Conservation (phyloP, 208 protist species). For the Polymyxa betae region DNA sequence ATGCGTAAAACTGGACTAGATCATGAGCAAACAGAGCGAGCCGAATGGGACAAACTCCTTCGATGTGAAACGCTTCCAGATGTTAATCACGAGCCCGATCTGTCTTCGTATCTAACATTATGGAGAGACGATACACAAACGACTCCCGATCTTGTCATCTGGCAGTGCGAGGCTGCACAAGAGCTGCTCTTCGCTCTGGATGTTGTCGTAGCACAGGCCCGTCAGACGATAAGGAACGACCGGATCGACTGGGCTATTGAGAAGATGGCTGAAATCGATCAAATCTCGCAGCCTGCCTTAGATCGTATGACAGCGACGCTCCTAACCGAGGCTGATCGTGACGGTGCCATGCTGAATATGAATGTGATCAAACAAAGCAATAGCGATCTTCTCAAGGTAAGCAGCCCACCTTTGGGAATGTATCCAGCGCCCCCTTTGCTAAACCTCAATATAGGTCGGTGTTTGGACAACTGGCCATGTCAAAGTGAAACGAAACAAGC, state of each 20-base stretch:
- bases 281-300: neutral
- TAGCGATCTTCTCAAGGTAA: neutral
- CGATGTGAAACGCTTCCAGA: constrained; percentile 38
- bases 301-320: constrained; percentile 3
- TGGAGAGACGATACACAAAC: neutral
- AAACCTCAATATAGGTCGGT: too few relatives aligned
- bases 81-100: neutral
- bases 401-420: too few relatives aligned
- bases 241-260: neutral
- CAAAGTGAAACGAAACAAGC: constrained; percentile 47
- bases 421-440: too few relatives aligned
- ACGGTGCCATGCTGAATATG: neutral
- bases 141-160: neutral
- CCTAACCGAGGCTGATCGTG: neutral
- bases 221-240: neutral
- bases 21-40: neutral
- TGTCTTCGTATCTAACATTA: constrained; percentile 10
- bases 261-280: neutral
- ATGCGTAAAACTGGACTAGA: neutral
- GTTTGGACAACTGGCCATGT: constrained; percentile 39
- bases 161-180: neutral
- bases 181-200: neutral
- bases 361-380: neutral
- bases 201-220: neutral
- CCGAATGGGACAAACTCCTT: neutral